Percentiles rank a stretch among this genome's conserved stretches.
These are phyloP conservation scores for Raffaelea arxii DNA, from an alignment of 2,329 filamentous ascomycete genomes.

Conservation along the genomic window DNA sequence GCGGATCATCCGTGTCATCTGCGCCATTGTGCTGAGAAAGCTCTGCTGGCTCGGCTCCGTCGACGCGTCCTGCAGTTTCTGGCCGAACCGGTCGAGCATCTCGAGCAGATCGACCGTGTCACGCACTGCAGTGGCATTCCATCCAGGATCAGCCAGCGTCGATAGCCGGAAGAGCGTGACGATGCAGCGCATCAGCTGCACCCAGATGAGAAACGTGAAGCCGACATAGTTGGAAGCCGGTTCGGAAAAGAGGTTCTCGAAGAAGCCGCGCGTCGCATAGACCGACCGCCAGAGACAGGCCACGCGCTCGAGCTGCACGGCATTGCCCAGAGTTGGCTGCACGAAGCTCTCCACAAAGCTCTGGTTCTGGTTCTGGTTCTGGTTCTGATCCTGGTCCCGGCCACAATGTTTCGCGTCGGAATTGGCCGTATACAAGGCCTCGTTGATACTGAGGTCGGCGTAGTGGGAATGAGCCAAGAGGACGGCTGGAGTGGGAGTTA, in stretches of 20 bases:
- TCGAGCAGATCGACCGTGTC: slow-evolving; percentile 22
- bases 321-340: not conserved
- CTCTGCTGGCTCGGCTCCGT: not conserved
- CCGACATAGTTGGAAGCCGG: not conserved
- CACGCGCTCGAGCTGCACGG: not conserved
- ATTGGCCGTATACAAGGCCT: slow-evolving; percentile 3
- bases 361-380: no score
- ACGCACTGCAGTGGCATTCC: slow-evolving; percentile 23
- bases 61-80: slow-evolving; percentile 5
- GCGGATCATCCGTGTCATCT: not conserved
- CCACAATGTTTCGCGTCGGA: no score
- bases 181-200: slow-evolving; percentile 7
- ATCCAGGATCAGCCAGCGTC: slow-evolving; percentile 21
- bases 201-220: slow-evolving; percentile 4
- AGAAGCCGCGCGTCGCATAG: slow-evolving; percentile 3
- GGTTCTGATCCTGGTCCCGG: no score
- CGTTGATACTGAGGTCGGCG: slow-evolving; percentile 3
- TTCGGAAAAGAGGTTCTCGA: slow-evolving; percentile 3
- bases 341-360: no score
- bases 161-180: slow-evolving; percentile 5
- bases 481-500: not conserved
- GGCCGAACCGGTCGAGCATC: slow-evolving; percentile 15
- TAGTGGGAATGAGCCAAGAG: not conserved
- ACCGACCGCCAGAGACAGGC: slow-evolving; percentile 6
- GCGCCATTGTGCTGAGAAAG: not conserved